Percentiles rank a stretch among this genome's conserved stretches.
Evolutionary conservation across 2,329 filamentous ascomycete genomes (phyloP).

Genomic region (Aspergillus oerlinghausenensis): DNA sequence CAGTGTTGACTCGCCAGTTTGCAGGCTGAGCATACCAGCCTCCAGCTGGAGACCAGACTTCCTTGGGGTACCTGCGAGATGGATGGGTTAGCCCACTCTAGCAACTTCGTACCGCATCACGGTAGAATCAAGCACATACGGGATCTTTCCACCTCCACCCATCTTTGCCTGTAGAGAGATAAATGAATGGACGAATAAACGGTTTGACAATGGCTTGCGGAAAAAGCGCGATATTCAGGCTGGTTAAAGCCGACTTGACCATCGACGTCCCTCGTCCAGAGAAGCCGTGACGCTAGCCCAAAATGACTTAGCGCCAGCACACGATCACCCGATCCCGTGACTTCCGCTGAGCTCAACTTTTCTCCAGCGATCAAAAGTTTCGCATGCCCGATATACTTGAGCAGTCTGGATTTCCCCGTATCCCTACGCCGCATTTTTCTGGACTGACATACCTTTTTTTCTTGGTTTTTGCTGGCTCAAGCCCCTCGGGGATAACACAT

Average conservation of each 20-base stretch:
- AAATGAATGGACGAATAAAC: conserved; percentile 16
- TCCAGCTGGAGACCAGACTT: conserved; percentile 98
- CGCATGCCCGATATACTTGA: conserved; percentile 7
- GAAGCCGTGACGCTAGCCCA: conserved; percentile 23
- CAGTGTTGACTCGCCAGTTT: conserved; percentile 94
- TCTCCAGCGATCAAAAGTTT: conserved; percentile 24
- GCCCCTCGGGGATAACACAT: conserved; percentile 7
- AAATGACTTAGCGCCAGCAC: conserved; percentile 28
- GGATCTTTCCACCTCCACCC: conserved; percentile 77
- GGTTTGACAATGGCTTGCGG: conserved; percentile 19
- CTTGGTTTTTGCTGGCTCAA: not conserved
- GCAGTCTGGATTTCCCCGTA: conserved; percentile 6
- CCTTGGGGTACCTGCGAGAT: conserved; percentile 77
- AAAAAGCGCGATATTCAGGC: conserved; percentile 17
- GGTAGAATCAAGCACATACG: conserved; percentile 52
- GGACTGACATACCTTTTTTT: conserved; percentile 16
- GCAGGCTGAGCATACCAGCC: conserved; percentile 94
- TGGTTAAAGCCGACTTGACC: conserved; percentile 28
- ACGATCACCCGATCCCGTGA: conserved; percentile 35
- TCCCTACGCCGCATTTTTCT: conserved; percentile 12
- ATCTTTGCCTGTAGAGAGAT: conserved; percentile 35
- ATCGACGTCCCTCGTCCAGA: conserved; percentile 25
- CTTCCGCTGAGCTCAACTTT: conserved; percentile 37
- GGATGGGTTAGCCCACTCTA: conserved; percentile 19
- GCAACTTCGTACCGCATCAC: conserved; percentile 1